Evolutionary conservation across 257 asterid species (phyloP).

Genomic region (Ehretia macrophylla): DNA sequence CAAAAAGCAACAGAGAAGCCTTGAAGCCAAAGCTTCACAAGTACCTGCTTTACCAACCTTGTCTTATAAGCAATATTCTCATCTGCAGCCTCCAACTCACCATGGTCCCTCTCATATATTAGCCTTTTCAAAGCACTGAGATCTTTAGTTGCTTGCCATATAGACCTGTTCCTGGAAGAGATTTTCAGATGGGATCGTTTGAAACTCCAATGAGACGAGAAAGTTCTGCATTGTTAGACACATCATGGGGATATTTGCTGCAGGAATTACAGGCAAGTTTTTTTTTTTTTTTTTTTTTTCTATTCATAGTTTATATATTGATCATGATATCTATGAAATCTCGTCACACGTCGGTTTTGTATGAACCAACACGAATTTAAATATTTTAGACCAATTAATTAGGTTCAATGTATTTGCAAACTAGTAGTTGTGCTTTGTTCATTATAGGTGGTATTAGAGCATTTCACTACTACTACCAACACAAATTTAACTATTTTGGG

Average conservation of each 20-base stretch:
- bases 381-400: too few species aligned
- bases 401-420: too few species aligned
- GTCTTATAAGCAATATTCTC: constrained; percentile 82
- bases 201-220: constrained; percentile 44
- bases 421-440: too few species aligned
- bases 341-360: too few species aligned
- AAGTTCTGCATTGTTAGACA: constrained; percentile 66
- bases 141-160: constrained; percentile 21
- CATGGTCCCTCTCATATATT: constrained; percentile 36
- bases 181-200: constrained; percentile 56
- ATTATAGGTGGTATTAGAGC: too few species aligned
- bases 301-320: background rate
- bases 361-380: too few species aligned
- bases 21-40: constrained; percentile 69
- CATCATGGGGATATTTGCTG: constrained; percentile 85
- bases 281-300: constrained; percentile 8
- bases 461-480: too few species aligned
- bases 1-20: constrained; percentile 44
- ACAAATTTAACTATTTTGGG: too few species aligned
- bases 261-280: constrained; percentile 80
- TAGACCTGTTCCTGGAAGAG: constrained; percentile 15
- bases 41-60: constrained; percentile 65
- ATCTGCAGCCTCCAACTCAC: constrained; percentile 46
- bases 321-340: too few species aligned
- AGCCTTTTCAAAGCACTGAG: constrained; percentile 25